These are phyloP conservation scores for Pseudogymnoascus sp. DNA, from an alignment of 2,329 filamentous ascomycete species.

Conservation along the genomic window DNA sequence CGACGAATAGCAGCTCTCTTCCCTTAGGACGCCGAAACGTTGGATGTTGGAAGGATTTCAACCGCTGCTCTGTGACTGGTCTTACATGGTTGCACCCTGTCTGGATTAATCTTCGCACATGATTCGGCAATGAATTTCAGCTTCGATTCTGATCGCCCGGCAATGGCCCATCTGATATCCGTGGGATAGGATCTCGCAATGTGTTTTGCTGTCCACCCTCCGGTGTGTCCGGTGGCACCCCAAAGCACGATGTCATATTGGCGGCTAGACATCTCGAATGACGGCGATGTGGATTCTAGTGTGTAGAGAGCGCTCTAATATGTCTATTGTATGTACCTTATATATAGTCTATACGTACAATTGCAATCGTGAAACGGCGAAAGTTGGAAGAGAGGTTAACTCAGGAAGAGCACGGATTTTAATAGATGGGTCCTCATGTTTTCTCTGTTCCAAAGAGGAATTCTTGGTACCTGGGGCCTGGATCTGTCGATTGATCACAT, in stretches of 20 bases:
- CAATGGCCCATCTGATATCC: constrained; percentile 78
- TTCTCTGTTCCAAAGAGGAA: neutral
- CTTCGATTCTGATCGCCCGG: constrained; percentile 72
- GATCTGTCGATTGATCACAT: constrained; percentile 3
- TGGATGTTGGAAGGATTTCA: neutral
- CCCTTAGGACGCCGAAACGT: neutral
- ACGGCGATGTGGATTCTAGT: neutral
- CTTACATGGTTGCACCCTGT: constrained; percentile 63
- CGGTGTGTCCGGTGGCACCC: constrained; percentile 75
- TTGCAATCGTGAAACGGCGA: constrained; percentile 7
- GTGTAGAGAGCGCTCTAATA: neutral
- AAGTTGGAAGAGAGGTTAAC: neutral
- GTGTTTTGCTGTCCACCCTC: constrained; percentile 66
- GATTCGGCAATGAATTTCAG: constrained; percentile 60
- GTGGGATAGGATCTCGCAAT: constrained; percentile 63
- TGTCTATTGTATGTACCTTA: constrained; percentile 3
- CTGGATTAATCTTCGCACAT: constrained; percentile 56
- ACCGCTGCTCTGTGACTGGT: constrained; percentile 4
- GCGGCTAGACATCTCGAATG: constrained; percentile 13
- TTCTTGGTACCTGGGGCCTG: neutral
- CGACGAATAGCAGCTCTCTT: neutral
- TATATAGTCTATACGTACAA: constrained; percentile 1
- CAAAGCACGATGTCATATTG: constrained; percentile 59
- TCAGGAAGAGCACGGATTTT: neutral
- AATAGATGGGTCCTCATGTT: neutral